Evolutionary conservation across 306 rosid genomes (phyloP), one percentile per base, ranked within the genome.

Genomic region (Prunus davidiana): DNA sequence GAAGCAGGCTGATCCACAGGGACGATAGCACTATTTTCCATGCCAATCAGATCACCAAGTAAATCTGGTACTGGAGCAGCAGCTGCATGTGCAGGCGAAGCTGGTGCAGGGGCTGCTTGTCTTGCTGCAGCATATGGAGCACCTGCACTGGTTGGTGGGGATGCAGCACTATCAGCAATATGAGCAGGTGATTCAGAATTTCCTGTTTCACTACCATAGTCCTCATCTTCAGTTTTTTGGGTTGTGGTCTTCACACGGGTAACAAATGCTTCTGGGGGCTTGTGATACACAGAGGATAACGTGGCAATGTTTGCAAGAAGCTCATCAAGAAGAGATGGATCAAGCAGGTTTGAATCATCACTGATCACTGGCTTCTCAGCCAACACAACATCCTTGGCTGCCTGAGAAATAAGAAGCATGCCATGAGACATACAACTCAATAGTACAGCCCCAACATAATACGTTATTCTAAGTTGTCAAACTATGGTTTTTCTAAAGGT

Each of bases 361-460:
- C 91, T 86, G 80, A 95, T 95, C 80, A 95, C 96, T 58, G 97
- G 99, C 84, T 95, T 95, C 93, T 95, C 99, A 50, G 99, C 97
- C 75, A 95, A 84, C 83, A 95, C 99, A 78, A 95, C 97, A 88
- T 92, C 99, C 96, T 95, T 95, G 30, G 99, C 99, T 71, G 98
- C 97, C 99, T 95, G 91, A 73, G 80, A 82, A 71, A 88, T 78
- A 83, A 69, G 81, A 80, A 50, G 56, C 45, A 64, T 76, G 16
- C 43, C 64, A 75, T 86, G 81, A 87, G 79, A 69, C 34, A 64
- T 43, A 71, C 47, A 82, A 57, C 76, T 5, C 52, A 51, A 47
- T 43, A 70, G 15, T 62, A 57, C 8, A 57, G 34, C 61, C 15
- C 1, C 24, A 43, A 75, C 9, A 68, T 62, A 5, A 32, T 28